Conservation (phyloP, 2,329 filamentous ascomycete genomes). For the Arachnopeziza araneosa region DNA sequence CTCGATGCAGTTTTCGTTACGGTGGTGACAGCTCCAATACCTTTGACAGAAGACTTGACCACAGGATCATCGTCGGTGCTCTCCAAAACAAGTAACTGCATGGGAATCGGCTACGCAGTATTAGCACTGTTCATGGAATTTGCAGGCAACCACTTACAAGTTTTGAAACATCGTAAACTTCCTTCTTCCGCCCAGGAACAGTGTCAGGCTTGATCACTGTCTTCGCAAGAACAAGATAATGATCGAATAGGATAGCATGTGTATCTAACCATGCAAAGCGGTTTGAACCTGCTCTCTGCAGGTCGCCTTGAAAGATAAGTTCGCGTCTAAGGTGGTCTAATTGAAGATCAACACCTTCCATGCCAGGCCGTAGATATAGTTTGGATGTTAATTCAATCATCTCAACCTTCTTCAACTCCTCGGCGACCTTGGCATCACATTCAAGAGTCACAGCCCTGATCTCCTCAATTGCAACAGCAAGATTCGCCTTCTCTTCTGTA, state of each 20-base stretch:
- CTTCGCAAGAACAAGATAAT: conserved; percentile 93
- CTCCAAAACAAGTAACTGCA: conserved; percentile 90
- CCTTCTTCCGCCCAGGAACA: conserved; percentile 66
- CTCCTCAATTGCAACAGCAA: conserved; percentile 81
- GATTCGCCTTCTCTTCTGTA: conserved; percentile 82
- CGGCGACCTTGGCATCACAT: conserved; percentile 86
- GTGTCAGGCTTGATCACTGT: conserved; percentile 61
- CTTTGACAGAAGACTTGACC: conserved; percentile 62
- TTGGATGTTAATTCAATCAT: conserved; percentile 79
- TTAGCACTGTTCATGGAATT: conserved; percentile 14
- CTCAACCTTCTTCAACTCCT: conserved; percentile 86
- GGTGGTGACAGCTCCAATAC: conserved; percentile 54
- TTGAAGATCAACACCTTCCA: conserved; percentile 82
- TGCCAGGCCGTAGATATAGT: conserved; percentile 78
- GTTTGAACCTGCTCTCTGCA: conserved; percentile 83
- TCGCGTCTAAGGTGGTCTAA: conserved; percentile 91
- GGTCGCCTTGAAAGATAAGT: conserved; percentile 80
- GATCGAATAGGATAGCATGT: conserved; percentile 89
- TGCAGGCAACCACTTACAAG: conserved; percentile 49
- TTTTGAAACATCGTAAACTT: conserved; percentile 87
- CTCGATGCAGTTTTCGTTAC: conserved; percentile 55
- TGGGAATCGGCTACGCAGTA: conserved; percentile 80
- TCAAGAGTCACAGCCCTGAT: conserved; percentile 85
- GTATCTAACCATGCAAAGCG: conserved; percentile 92
- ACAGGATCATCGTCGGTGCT: conserved; percentile 89